Evolutionary conservation across 495 filamentous ascomycete genomes (phyloP).

Genomic region (Xylaria palmicola): DNA sequence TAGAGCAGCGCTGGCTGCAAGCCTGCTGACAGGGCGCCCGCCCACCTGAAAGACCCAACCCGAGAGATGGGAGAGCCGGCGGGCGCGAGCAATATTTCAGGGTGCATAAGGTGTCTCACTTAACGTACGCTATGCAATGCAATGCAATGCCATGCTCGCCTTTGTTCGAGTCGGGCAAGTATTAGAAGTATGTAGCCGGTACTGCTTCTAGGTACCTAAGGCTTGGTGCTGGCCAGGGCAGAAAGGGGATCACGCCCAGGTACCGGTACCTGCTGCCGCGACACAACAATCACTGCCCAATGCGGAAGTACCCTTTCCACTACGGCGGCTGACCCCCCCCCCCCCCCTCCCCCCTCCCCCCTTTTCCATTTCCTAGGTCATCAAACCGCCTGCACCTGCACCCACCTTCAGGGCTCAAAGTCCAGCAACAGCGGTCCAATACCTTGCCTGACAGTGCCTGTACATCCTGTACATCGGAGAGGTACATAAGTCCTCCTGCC

Average conservation of each 20-base stretch:
- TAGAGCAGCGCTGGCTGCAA: neutral
- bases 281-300: neutral
- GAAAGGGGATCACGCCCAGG: neutral
- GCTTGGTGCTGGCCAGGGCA: no score
- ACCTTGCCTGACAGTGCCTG: no score
- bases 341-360: neutral
- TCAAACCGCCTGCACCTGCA: conserved; percentile 12
- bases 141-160: conserved; percentile 2
- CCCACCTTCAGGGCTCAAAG: conserved; percentile 14
- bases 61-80: neutral
- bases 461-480: no score
- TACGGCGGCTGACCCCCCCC: conserved; percentile 2
- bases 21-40: neutral
- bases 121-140: no score
- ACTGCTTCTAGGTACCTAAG: no score
- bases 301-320: conserved; percentile 10
- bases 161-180: neutral
- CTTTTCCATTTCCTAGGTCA: conserved; percentile 5
- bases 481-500: no score
- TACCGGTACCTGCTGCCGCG: neutral
- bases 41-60: neutral
- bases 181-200: no score
- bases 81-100: conserved; percentile 3
- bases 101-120: conserved; percentile 11
- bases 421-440: no score